These are phyloP conservation scores for Coemansia sp. DNA, from an alignment of 192 early-diverging fungal genomes.

Conservation along the genomic window DNA sequence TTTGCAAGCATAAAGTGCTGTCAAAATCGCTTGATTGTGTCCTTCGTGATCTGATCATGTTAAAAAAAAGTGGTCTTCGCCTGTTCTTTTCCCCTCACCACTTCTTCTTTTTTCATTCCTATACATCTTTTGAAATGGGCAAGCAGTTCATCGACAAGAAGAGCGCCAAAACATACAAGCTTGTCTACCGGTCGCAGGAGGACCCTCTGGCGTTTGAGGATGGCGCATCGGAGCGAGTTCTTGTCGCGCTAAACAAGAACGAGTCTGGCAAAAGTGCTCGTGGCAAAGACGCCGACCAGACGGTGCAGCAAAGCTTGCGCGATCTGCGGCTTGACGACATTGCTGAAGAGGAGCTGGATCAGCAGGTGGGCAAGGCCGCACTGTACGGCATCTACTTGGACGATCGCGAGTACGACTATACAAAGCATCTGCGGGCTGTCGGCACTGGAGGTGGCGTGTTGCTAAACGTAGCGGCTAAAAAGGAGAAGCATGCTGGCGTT, in stretches of 20 bases:
- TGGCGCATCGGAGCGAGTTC: constrained; percentile 70
- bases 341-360: constrained; percentile 26
- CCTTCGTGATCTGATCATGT: not conserved
- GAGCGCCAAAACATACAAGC: constrained; percentile 78
- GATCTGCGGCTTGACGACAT: constrained; percentile 17
- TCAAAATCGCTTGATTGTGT: too few species aligned
- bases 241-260: constrained; percentile 60
- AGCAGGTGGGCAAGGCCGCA: constrained; percentile 67
- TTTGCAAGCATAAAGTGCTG: too few species aligned
- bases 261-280: not conserved
- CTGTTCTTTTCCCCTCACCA: not conserved
- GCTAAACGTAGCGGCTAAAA: constrained; percentile 59
- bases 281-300: constrained; percentile 30
- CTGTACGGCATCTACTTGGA: constrained; percentile 88
- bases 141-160: constrained; percentile 85
- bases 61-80: not conserved
- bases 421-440: constrained; percentile 84
- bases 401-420: constrained; percentile 92
- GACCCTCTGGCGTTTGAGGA: constrained; percentile 87
- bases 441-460: constrained; percentile 76
- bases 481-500: constrained; percentile 56
- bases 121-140: constrained; percentile 22
- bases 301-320: constrained; percentile 15
- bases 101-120: not conserved
- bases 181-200: constrained; percentile 93